A percentile compares a stretch with the other conserved stretches of the same genome.
Evolutionary conservation across 83 land plant genomes (phyloP).

Genomic region (Thuja plicata): DNA sequence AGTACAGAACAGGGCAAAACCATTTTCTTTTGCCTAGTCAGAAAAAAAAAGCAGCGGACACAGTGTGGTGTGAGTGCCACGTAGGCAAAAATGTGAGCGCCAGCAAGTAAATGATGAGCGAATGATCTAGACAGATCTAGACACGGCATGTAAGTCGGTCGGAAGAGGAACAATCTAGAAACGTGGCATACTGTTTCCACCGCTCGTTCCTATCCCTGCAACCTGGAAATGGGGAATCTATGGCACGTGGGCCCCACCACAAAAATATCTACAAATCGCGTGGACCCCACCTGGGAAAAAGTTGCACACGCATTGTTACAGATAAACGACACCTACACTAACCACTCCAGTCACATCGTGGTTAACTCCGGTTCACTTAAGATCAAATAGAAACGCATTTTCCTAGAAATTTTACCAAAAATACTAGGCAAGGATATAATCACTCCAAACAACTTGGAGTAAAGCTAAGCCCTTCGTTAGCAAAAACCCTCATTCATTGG

Average conservation of each 20-base stretch:
- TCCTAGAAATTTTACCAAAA: too few relatives aligned
- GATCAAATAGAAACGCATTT: too few relatives aligned
- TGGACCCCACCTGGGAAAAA: neutral
- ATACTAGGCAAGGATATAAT: too few relatives aligned
- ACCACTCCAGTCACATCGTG: neutral
- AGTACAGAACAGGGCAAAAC: too few relatives aligned
- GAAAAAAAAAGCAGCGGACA: neutral
- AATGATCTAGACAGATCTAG: neutral
- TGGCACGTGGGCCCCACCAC: neutral
- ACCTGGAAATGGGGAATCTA: neutral
- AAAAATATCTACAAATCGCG: neutral
- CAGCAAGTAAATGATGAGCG: neutral
- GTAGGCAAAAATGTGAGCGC: neutral
- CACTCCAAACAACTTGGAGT: too few relatives aligned
- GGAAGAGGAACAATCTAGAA: neutral
- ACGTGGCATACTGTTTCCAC: neutral
- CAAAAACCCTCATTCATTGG: too few relatives aligned
- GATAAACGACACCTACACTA: neutral
- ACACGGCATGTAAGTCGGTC: neutral
- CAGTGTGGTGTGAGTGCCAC: neutral
- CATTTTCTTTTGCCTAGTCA: neutral
- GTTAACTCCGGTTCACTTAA: too few relatives aligned
- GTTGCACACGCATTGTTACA: neutral
- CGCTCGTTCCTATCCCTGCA: neutral
- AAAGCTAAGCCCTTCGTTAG: too few relatives aligned